Base-by-base conservation (phyloP, 1,139 yeast genomes). In the Ashbya aceris region DNA sequence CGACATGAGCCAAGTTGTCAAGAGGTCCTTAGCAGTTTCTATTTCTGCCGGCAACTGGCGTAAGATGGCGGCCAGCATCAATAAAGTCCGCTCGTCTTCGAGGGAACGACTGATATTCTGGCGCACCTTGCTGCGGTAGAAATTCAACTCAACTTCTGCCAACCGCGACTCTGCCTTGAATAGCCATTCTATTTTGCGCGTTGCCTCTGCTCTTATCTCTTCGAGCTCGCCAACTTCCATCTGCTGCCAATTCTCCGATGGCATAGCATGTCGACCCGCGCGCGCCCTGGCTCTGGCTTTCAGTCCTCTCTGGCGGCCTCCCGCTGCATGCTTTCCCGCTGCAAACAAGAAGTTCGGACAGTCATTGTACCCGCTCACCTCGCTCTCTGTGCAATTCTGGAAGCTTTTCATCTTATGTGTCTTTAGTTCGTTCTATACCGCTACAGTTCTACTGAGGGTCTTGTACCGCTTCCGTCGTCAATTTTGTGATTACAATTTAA, bases 301-400 rank as follows among this genome's bases (percentile, higher is more conserved):
- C 23, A 17, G 23, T 6, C 23, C 23, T 6, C 23, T 3, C 5
- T 6, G 23, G 23, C 6, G 23, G 14, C 13, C 13, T 13, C 36
- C 20, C n/a, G 29, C 10, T 2, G 40, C 7, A 13, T 5, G 13
- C 3, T 12, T 6, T 7, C 11, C 11, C 8, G n/a, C 9, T 13
- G 9, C 29, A 30, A 17, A 43, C 39, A 61, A 38, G 40, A 58
- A 58, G 8, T 54, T 52, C 1, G 66, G 66, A 42, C 66, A 61
- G 39, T 61, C 66, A 43, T 61, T 61, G 35, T 61, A 61, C 7
- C 64, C 64, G 4, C 59, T 56, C 6, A 61, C 59, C 10, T 61
- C 66, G 7, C 56, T 46, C 43, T 61, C 65, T 11, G 52, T 42
- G 39, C 66, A 61, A 35, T 61, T 52, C 42, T 61, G 66, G 42